A percentile compares a stretch with the other conserved stretches of the same genome.
These are phyloP conservation scores for Coniferiporia weirii DNA, from an alignment of 1,284 basidiomycete species.

Conservation along the genomic window DNA sequence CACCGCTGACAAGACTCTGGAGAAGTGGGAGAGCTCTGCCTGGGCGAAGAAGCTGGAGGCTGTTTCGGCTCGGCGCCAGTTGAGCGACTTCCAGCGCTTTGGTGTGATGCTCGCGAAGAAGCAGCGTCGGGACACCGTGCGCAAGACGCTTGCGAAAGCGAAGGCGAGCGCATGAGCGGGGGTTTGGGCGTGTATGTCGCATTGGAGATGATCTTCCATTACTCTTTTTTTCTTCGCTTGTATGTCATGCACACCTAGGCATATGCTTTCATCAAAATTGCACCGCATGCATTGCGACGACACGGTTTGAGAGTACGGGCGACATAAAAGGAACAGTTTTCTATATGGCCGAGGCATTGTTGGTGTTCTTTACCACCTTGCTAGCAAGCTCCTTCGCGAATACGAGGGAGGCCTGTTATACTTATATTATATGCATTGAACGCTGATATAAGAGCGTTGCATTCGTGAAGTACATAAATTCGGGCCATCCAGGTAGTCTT, in stretches of 20 bases:
- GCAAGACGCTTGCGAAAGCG: slow-evolving; percentile 54
- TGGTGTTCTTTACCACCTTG: no score
- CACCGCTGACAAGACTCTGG: slow-evolving; percentile 73
- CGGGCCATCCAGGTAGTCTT: no score
- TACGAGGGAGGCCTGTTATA: no score
- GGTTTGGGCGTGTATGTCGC: background rate
- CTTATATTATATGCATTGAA: no score
- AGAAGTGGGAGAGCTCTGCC: slow-evolving; percentile 79
- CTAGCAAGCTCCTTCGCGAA: no score
- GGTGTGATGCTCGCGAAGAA: slow-evolving; percentile 73
- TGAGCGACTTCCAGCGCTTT: slow-evolving; percentile 92
- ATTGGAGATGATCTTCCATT: background rate
- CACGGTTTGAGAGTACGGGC: no score
- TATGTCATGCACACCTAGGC: background rate
- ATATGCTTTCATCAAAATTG: background rate
- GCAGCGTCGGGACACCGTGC: slow-evolving; percentile 62
- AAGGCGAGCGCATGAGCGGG: slow-evolving; percentile 20
- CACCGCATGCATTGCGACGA: background rate
- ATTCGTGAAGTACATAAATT: no score
- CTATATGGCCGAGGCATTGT: no score
- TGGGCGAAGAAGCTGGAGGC: slow-evolving; percentile 91
- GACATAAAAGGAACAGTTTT: no score
- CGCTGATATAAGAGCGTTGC: no score
- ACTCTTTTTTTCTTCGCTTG: background rate
- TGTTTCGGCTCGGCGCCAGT: slow-evolving; percentile 68